Evolutionary conservation across 108 stramenopile genomes (phyloP).

Genomic region (Nitzschia palea): DNA sequence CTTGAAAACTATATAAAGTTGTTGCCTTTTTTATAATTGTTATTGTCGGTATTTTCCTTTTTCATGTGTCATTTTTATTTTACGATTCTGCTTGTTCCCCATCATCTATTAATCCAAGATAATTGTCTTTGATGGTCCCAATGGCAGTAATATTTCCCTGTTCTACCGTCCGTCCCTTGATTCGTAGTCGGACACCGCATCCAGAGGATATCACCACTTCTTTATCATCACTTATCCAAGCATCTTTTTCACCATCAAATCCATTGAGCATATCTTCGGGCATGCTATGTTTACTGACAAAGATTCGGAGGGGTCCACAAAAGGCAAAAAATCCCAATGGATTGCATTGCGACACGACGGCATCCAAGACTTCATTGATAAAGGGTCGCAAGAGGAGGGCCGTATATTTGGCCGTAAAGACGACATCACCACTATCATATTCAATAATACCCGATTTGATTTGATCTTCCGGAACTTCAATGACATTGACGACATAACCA

Average conservation of each 20-base stretch:
- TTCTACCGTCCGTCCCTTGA: conserved; percentile 91
- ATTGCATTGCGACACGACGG: conserved; percentile 87
- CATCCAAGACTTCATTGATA: conserved; percentile 92
- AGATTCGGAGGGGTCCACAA: conserved; percentile 89
- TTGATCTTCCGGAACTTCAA: conserved; percentile 90
- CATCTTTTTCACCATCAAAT: conserved; percentile 87
- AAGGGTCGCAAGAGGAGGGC: conserved; percentile 89
- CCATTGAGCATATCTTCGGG: conserved; percentile 93
- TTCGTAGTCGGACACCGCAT: conserved; percentile 88
- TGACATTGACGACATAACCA: conserved; percentile 92
- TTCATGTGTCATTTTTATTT: too few relatives aligned
- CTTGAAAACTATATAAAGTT: too few relatives aligned
- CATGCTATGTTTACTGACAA: conserved; percentile 94
- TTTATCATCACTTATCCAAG: conserved; percentile 95
- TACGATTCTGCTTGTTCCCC: conserved; percentile 41
- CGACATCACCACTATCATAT: conserved; percentile 89
- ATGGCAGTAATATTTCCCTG: conserved; percentile 92
- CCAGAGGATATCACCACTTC: conserved; percentile 89
- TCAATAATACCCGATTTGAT: conserved; percentile 92
- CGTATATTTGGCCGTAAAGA: conserved; percentile 88
- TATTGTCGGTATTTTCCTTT: too few relatives aligned
- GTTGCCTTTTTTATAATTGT: too few relatives aligned
- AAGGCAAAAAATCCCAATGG: conserved; percentile 91
- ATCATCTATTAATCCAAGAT: conserved; percentile 90
- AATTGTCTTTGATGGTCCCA: conserved; percentile 94